A percentile compares a stretch with the other conserved stretches of the same genome.
Evolutionary conservation across 1,139 yeast genomes (phyloP).

Genomic region (Nakaseomyces bracarensis): DNA sequence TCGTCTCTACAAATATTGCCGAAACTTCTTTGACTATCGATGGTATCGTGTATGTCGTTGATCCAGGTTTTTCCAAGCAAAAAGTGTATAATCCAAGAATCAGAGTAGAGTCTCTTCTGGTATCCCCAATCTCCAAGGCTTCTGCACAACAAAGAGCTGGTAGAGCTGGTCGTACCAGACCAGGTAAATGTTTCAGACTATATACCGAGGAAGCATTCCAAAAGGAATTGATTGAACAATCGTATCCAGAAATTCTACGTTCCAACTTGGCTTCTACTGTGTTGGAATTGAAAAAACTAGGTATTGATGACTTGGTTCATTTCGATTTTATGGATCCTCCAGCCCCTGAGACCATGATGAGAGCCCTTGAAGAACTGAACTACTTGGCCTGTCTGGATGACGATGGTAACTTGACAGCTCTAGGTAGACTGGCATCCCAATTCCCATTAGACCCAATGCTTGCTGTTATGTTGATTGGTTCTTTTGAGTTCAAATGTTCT

Average conservation of each 20-base stretch:
- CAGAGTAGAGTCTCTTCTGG: conserved; percentile 87
- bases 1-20: conserved; percentile 93
- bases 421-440: conserved; percentile 84
- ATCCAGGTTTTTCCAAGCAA: conserved; percentile 95
- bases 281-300: conserved; percentile 82
- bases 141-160: conserved; percentile 98
- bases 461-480: conserved; percentile 85
- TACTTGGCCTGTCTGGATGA: conserved; percentile 85
- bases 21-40: conserved; percentile 97
- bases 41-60: conserved; percentile 94
- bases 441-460: conserved; percentile 95
- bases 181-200: conserved; percentile 93
- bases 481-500: conserved; percentile 78
- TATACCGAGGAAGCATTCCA: conserved; percentile 96
- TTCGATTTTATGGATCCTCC: conserved; percentile 99
- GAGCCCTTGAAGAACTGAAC: conserved; percentile 92
- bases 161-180: conserved; percentile 99
- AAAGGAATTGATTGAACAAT: conserved; percentile 87
- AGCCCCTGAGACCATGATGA: conserved; percentile 99
- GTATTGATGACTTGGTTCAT: conserved; percentile 92
- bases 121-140: conserved; percentile 94
- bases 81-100: conserved; percentile 95
- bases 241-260: conserved; percentile 90
- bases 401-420: conserved; percentile 79
- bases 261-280: conserved; percentile 89